These are phyloP conservation scores for Violaceomyces palustris DNA, from an alignment of 1,284 basidiomycete species.

Conservation along the genomic window DNA sequence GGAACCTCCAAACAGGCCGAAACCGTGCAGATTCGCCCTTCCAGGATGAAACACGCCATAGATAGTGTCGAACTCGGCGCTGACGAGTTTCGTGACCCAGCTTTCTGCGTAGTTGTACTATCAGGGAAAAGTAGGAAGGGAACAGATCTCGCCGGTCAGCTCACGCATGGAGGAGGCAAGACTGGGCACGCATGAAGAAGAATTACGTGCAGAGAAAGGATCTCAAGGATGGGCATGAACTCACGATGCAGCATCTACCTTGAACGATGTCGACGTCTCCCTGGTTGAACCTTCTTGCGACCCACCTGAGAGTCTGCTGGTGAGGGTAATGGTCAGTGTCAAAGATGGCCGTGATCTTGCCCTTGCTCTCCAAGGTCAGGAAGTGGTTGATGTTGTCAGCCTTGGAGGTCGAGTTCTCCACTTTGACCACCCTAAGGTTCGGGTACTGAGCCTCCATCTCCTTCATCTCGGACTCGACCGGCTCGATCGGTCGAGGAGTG, in stretches of 20 bases:
- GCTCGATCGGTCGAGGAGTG: constrained; percentile 39
- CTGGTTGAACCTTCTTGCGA: constrained; percentile 30
- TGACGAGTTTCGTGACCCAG: constrained; percentile 27
- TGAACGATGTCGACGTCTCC: constrained; percentile 47
- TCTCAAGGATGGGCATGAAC: too few species aligned
- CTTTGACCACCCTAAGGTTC: constrained; percentile 34
- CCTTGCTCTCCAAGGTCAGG: constrained; percentile 31
- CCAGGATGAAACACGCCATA: constrained; percentile 45
- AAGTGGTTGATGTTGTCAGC: constrained; percentile 46
- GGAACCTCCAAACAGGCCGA: constrained; percentile 44
- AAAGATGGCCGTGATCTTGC: constrained; percentile 41
- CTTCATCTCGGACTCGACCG: constrained; percentile 26
- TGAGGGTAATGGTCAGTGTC: constrained; percentile 45
- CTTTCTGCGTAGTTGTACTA: constrained; percentile 41
- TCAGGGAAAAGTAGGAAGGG: too few species aligned
- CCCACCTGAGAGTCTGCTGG: constrained; percentile 36
- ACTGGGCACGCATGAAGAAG: too few species aligned
- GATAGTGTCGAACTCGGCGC: constrained; percentile 44
- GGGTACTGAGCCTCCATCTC: constrained; percentile 25
- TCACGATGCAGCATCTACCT: constrained; percentile 33
- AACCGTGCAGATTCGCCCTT: constrained; percentile 33
- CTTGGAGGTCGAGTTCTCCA: constrained; percentile 39
- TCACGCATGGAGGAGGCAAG: too few species aligned
- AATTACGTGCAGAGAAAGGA: too few species aligned
- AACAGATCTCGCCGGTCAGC: too few species aligned